Evolutionary conservation across 208 protist genomes (phyloP).

Genomic region (Wallacemonas sp.): DNA sequence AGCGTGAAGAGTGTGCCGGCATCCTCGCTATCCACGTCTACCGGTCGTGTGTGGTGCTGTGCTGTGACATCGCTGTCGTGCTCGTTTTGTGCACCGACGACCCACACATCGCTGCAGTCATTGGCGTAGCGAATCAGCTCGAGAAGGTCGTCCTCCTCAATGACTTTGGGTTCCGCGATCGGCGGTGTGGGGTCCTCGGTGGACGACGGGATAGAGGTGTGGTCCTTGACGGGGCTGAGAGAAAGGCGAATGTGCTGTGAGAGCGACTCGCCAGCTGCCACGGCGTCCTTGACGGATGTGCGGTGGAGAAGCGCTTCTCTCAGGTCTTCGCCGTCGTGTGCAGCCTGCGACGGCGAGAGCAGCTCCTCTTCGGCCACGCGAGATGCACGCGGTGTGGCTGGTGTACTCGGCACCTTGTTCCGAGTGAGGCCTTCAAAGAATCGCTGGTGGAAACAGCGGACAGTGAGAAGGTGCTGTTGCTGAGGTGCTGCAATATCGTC

Average conservation of each 20-base stretch:
- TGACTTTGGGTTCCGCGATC: not conserved
- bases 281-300: not conserved
- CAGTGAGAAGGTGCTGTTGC: not conserved
- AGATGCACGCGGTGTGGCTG: too few relatives aligned
- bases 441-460: not conserved
- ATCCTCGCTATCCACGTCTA: conserved; percentile 20
- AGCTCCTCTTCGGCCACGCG: too few relatives aligned
- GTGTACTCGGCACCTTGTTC: not conserved
- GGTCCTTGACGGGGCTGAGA: conserved; percentile 3
- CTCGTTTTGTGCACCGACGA: not conserved
- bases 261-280: conserved; percentile 8
- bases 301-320: not conserved
- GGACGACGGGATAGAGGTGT: not conserved
- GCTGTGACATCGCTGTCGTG: conserved; percentile 12
- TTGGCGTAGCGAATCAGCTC: conserved; percentile 9
- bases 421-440: conserved; percentile 2
- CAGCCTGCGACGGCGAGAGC: too few relatives aligned
- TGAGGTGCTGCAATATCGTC: not conserved
- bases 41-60: conserved; percentile 1
- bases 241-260: conserved; percentile 21
- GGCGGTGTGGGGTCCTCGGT: not conserved
- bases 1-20: not conserved
- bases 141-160: conserved; percentile 12
- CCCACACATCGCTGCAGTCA: conserved; percentile 13
- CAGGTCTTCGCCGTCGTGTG: not conserved